Conservation (phyloP, 345 rosid species). For the Hevea brasiliensis region DNA sequence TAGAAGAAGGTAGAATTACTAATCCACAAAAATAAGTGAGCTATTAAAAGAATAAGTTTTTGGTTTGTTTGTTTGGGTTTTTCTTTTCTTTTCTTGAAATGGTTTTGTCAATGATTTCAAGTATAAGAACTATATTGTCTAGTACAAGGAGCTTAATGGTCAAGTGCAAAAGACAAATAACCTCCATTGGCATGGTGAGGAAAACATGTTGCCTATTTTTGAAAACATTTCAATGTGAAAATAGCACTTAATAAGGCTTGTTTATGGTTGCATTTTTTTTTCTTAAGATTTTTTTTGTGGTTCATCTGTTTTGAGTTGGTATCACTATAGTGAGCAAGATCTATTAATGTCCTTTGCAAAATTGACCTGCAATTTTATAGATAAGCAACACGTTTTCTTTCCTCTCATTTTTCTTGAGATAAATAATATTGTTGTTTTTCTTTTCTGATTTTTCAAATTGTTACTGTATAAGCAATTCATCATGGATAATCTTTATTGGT, state of each 20-base stretch:
- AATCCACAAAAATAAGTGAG: too few species aligned
- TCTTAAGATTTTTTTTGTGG: not conserved
- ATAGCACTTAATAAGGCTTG: not conserved
- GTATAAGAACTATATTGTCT: not conserved
- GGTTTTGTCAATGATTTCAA: not conserved
- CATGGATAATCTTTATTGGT: not conserved
- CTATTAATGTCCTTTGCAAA: too few species aligned
- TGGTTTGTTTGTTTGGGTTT: too few species aligned
- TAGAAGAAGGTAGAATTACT: too few species aligned
- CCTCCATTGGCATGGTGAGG: not conserved
- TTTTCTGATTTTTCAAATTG: not conserved
- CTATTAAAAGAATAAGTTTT: too few species aligned
- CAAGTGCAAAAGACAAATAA: not conserved
- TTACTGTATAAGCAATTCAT: not conserved
- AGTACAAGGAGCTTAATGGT: not conserved
- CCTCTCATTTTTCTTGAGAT: too few species aligned
- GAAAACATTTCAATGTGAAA: not conserved
- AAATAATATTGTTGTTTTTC: not conserved
- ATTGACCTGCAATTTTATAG: not conserved
- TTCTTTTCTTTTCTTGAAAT: too few species aligned
- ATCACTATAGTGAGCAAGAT: not conserved
- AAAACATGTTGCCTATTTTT: not conserved
- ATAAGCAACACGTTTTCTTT: too few species aligned
- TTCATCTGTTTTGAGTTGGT: not conserved
- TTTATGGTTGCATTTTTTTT: not conserved